Conservation (phyloP, 495 filamentous ascomycete species). For the Echria macrotheca region DNA sequence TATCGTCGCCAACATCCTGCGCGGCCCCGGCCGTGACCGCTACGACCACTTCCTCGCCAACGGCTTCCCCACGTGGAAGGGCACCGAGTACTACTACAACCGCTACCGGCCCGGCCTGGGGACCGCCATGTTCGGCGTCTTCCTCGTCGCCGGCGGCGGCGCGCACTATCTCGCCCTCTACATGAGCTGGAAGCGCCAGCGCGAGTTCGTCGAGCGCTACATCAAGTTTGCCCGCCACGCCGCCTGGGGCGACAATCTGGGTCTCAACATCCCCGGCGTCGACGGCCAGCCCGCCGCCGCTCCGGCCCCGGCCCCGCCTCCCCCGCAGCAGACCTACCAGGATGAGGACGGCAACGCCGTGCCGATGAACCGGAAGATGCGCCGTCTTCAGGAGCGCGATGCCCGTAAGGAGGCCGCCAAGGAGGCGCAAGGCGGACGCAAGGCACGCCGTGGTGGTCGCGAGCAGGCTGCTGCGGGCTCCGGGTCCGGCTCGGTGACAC, state of each 20-base stretch:
- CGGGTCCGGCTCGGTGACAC: constrained; percentile 27
- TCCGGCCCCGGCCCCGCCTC: constrained; percentile 23
- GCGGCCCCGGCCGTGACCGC: constrained; percentile 69
- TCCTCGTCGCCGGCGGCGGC: constrained; percentile 75
- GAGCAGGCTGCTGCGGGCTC: constrained; percentile 19
- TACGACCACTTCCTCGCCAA: constrained; percentile 94
- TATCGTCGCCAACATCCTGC: constrained; percentile 77
- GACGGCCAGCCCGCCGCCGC: constrained; percentile 41
- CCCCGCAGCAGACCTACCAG: constrained; percentile 31
- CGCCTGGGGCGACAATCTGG: constrained; percentile 69
- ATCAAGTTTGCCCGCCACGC: constrained; percentile 81
- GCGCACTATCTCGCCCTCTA: constrained; percentile 81
- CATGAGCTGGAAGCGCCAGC: constrained; percentile 80
- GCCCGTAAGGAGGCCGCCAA: constrained; percentile 57
- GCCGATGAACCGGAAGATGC: constrained; percentile 78
- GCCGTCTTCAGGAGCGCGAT: constrained; percentile 79
- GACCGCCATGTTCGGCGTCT: constrained; percentile 75
- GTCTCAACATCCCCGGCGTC: constrained; percentile 50
- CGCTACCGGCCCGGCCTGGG: constrained; percentile 87
- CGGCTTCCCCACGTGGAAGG: constrained; percentile 93
- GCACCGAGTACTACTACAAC: constrained; percentile 95
- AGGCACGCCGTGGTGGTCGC: constrained; percentile 17
- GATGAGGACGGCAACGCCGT: constrained; percentile 44
- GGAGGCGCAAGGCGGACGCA: constrained; percentile 28
- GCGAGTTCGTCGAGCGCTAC: constrained; percentile 84